phyloP scores from a whole-genome alignment of 164 flowering plant species.

The Vitis riparia region DNA sequence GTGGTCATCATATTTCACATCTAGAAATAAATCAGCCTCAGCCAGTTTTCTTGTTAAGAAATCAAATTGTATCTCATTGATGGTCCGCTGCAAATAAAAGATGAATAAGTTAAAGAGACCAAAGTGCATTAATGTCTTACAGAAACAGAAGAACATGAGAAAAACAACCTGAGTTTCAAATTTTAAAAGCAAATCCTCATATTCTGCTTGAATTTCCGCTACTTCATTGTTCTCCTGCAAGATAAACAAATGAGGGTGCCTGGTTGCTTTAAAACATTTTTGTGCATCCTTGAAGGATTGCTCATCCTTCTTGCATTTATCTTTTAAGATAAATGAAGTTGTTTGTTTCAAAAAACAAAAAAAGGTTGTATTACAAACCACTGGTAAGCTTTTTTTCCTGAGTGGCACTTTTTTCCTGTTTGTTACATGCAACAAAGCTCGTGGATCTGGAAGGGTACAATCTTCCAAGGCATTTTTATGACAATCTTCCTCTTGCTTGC shows the following conservation, averaged over 20 bases:
- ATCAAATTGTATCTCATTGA: constrained; percentile 57
- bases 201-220: constrained; percentile 50
- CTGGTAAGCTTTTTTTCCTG: constrained; percentile 45
- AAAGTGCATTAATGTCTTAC: not conserved
- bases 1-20: constrained; percentile 11
- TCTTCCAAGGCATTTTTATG: constrained; percentile 23
- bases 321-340: not conserved
- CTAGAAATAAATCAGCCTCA: constrained; percentile 30
- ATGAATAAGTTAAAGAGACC: not conserved
- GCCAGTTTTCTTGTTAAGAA: constrained; percentile 49
- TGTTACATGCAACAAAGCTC: constrained; percentile 73
- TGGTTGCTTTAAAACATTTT: too few relatives aligned
- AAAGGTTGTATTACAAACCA: constrained; percentile 33
- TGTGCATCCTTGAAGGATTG: too few relatives aligned
- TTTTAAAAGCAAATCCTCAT: constrained; percentile 63
- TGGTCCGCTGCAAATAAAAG: constrained; percentile 44
- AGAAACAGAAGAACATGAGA: constrained; percentile 9
- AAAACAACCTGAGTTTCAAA: constrained; percentile 69
- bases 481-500: constrained; percentile 26
- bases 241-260: constrained; percentile 13
- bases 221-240: constrained; percentile 54
- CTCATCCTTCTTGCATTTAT: too few relatives aligned
- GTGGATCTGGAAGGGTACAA: constrained; percentile 65
- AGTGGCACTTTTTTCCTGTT: constrained; percentile 67
- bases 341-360: not conserved